Evolutionary conservation across 1,284 basidiomycete species (phyloP).

Genomic region (Austroboletus niveus): DNA sequence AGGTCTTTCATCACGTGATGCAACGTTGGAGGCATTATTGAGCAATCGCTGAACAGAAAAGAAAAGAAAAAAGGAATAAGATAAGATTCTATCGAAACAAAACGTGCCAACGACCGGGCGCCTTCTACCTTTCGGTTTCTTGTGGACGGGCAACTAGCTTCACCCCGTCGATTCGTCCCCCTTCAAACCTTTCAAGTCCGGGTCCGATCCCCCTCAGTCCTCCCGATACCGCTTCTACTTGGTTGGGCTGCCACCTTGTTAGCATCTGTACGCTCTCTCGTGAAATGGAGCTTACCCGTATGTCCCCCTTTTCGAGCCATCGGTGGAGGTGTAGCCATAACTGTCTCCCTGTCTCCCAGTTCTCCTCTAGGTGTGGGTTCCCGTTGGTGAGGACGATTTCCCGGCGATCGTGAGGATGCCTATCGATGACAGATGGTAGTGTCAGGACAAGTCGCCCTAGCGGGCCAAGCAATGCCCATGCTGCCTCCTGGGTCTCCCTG

Average conservation of each 20-base stretch:
- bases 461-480: conserved; percentile 25
- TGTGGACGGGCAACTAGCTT: conserved; percentile 32
- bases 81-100: conserved; percentile 24
- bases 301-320: conserved; percentile 37
- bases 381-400: conserved; percentile 33
- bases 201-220: conserved; percentile 30
- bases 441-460: conserved; percentile 29
- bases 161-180: conserved; percentile 33
- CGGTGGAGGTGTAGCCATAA: conserved; percentile 33
- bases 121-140: conserved; percentile 35
- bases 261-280: neutral
- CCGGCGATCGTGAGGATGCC: conserved; percentile 26
- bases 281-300: conserved; percentile 24
- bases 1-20: conserved; percentile 26
- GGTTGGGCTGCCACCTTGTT: conserved; percentile 25
- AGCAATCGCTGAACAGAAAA: conserved; percentile 19
- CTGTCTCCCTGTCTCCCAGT: conserved; percentile 32
- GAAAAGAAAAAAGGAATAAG: conserved; percentile 15
- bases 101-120: conserved; percentile 13
- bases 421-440: conserved; percentile 21
- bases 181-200: conserved; percentile 32
- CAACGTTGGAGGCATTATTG: conserved; percentile 10
- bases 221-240: conserved; percentile 27
- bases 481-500: conserved; percentile 31
- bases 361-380: conserved; percentile 28